Percentiles rank a stretch among this genome's conserved stretches.
These are phyloP conservation scores for Croton setiger DNA, from an alignment of 441 rosid genomes.

Conservation along the genomic window DNA sequence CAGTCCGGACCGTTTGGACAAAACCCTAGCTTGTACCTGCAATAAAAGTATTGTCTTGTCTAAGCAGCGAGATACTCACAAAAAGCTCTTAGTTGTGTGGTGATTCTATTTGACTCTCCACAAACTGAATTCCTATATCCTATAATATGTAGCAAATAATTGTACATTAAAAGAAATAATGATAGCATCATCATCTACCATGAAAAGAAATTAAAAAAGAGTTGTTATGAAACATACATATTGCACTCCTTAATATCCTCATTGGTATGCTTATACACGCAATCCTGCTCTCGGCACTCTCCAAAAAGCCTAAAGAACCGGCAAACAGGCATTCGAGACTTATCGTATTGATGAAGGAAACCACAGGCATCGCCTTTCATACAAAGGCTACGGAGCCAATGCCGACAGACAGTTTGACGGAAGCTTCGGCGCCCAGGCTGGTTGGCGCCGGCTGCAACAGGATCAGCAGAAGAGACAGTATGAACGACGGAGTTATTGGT, in stretches of 20 bases:
- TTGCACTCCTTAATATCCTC: conserved; percentile 99
- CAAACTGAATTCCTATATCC: not conserved
- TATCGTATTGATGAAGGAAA: conserved; percentile 95
- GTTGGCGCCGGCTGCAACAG: conserved; percentile 21
- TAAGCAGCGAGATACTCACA: not conserved
- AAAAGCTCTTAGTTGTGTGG: not conserved
- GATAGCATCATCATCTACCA: not conserved
- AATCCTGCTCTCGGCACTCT: conserved; percentile 98
- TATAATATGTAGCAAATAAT: not conserved
- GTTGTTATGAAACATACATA: conserved; percentile 49
- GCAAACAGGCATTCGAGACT: conserved; percentile 97
- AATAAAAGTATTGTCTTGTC: conserved; percentile 20
- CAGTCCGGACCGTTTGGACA: conserved; percentile 99
- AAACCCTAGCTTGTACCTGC: conserved; percentile 96
- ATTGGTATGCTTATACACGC: conserved; percentile 93
- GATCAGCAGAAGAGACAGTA: conserved; percentile 13
- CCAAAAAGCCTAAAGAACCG: conserved; percentile 81
- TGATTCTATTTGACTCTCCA: not conserved
- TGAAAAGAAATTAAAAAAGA: not conserved
- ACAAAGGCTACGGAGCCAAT: conserved; percentile 97
- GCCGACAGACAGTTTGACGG: conserved; percentile 97
- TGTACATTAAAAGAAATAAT: not conserved
- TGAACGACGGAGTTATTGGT: conserved; percentile 17
- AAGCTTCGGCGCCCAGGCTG: conserved; percentile 72
- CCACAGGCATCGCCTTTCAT: conserved; percentile 99